Evolutionary conservation across 495 filamentous ascomycete genomes (phyloP).

Genomic region (Aspergillus conjunctus): DNA sequence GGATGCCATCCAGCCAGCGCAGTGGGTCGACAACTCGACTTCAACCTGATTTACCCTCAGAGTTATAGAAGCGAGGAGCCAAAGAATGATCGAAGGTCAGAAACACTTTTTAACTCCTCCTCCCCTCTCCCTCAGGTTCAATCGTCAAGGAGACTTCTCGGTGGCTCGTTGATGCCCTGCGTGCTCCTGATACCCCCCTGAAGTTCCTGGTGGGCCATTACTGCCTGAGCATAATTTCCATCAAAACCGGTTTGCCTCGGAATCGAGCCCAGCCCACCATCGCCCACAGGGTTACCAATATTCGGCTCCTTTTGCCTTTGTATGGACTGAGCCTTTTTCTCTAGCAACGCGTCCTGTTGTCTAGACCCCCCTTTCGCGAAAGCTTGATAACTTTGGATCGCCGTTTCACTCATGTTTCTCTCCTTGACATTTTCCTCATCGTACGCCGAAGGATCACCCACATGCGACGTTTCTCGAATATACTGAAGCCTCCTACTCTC

Average conservation of each 20-base stretch:
- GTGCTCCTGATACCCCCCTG: neutral
- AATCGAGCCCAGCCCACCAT: slow-evolving; percentile 1
- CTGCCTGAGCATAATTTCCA: slow-evolving; percentile 1
- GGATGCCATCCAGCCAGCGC: slow-evolving; percentile 22
- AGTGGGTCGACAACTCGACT: neutral
- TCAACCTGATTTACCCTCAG: neutral
- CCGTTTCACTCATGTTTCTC: neutral
- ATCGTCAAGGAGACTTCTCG: too few relatives aligned
- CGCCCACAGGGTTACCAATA: slow-evolving; percentile 1
- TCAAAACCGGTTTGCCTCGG: neutral
- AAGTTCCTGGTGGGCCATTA: neutral
- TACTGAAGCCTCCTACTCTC: neutral
- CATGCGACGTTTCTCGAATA: neutral
- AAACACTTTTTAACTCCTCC: neutral
- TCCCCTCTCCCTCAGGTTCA: neutral
- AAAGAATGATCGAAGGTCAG: neutral
- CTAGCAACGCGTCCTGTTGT: slow-evolving; percentile 28
- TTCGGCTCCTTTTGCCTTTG: slow-evolving; percentile 3
- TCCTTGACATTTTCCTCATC: neutral
- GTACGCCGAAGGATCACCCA: neutral
- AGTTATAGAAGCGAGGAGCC: neutral
- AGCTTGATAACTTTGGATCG: slow-evolving; percentile 22
- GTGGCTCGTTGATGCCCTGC: too few relatives aligned
- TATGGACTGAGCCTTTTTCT: slow-evolving; percentile 9
- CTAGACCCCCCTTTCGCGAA: slow-evolving; percentile 31